Conservation (phyloP, 768 basidiomycete genomes). For the Cystofilobasidium bisporidii region DNA sequence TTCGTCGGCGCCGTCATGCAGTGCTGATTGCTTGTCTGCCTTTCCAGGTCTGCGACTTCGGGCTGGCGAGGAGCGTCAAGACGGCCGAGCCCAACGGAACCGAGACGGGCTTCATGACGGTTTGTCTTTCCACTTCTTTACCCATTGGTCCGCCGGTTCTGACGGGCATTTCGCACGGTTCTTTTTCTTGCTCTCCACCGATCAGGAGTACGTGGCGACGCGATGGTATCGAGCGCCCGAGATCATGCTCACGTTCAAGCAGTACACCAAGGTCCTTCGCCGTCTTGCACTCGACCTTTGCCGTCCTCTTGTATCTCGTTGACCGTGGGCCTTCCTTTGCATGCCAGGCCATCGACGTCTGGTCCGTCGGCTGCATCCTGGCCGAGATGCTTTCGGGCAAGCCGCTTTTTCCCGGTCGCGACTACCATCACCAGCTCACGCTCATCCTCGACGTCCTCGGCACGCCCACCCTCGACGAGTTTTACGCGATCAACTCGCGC, state of each 20-base stretch:
- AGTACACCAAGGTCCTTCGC: slow-evolving; percentile 43
- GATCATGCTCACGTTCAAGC: slow-evolving; percentile 46
- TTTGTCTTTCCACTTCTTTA: neutral
- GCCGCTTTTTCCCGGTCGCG: slow-evolving; percentile 88
- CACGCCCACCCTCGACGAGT: slow-evolving; percentile 64
- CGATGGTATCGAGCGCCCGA: slow-evolving; percentile 56
- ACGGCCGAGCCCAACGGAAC: slow-evolving; percentile 33
- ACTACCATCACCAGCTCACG: slow-evolving; percentile 84
- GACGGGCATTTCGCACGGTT: too few species aligned
- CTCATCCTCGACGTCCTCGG: slow-evolving; percentile 92
- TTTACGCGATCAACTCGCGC: slow-evolving; percentile 77
- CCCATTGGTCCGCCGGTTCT: neutral
- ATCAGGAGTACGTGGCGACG: slow-evolving; percentile 83
- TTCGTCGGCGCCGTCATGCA: neutral
- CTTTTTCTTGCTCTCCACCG: neutral
- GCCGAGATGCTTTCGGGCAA: slow-evolving; percentile 90
- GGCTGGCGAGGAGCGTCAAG: slow-evolving; percentile 24
- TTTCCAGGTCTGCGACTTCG: slow-evolving; percentile 28
- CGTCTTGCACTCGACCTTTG: neutral
- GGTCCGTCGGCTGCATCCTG: slow-evolving; percentile 58
- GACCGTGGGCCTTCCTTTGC: too few species aligned
- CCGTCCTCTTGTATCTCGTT: too few species aligned
- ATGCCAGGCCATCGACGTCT: slow-evolving; percentile 44
- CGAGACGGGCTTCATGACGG: slow-evolving; percentile 41
- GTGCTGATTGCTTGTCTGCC: neutral